Conservation (phyloP, 1,139 yeast species). For the Sugiyamaella xylanicola region DNA sequence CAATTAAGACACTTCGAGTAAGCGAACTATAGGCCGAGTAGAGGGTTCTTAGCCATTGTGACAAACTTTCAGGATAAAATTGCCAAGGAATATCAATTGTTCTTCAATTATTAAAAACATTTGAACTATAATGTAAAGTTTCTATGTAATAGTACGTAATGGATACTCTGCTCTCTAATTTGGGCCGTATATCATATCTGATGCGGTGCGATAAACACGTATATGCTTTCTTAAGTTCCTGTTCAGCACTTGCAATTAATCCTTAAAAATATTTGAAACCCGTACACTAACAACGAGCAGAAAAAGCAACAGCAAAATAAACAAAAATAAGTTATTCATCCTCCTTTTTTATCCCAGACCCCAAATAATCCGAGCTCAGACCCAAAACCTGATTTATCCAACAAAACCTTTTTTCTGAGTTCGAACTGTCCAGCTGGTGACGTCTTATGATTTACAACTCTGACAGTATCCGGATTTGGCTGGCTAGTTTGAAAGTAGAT, state of each 20-base stretch:
- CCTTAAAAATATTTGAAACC: neutral
- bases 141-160: neutral
- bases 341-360: neutral
- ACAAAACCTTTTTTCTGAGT: too few relatives aligned
- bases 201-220: slow-evolving; percentile 1
- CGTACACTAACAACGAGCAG: neutral
- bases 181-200: neutral
- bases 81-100: neutral
- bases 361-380: neutral
- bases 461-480: too few relatives aligned
- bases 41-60: too few relatives aligned
- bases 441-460: too few relatives aligned
- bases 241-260: neutral
- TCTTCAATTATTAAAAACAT: too few relatives aligned
- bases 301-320: neutral
- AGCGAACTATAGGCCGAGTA: too few relatives aligned
- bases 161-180: neutral
- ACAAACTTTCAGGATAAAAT: neutral
- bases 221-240: neutral
- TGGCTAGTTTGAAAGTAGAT: too few relatives aligned
- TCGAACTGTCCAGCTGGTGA: too few relatives aligned
- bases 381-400: neutral
- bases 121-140: neutral
- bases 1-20: too few relatives aligned
- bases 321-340: neutral